phyloP scores from a whole-genome alignment of 1,139 yeast genomes.

The Scheffersomyces quercinus region DNA sequence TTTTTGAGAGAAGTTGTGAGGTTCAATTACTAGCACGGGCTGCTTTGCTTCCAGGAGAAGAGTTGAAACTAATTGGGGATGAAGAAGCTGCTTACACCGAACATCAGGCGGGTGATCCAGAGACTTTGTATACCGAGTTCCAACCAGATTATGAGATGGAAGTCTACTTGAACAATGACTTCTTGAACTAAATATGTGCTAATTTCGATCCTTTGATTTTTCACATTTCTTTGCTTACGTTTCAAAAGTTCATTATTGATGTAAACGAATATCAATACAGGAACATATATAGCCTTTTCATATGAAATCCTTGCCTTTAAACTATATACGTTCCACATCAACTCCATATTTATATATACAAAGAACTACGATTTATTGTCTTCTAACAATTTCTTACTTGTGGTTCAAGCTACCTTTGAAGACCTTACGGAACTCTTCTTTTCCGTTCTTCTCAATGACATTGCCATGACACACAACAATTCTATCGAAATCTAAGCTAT shows the following conservation, averaged over 20 bases:
- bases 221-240: no score
- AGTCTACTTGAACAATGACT: slow-evolving; percentile 20
- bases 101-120: slow-evolving; percentile 63
- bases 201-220: no score
- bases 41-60: slow-evolving; percentile 27
- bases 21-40: slow-evolving; percentile 70
- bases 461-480: slow-evolving; percentile 63
- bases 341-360: no score
- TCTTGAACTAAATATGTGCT: slow-evolving; percentile 11
- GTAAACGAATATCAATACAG: no score
- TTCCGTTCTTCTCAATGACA: slow-evolving; percentile 47
- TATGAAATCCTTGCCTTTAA: no score
- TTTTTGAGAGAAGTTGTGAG: slow-evolving; percentile 65
- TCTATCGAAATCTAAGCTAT: slow-evolving; percentile 47
- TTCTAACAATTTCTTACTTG: no score
- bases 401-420: slow-evolving; percentile 5
- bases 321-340: no score
- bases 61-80: slow-evolving; percentile 44
- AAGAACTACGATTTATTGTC: no score
- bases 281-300: no score
- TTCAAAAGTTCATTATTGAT: no score
- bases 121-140: slow-evolving; percentile 68
- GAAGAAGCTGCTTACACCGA: slow-evolving; percentile 72
- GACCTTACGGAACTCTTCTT: slow-evolving; percentile 23
- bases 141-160: slow-evolving; percentile 61